Evolutionary conservation across 805 yeast genomes (phyloP).

Genomic region (Schwanniomyces occidentalis): DNA sequence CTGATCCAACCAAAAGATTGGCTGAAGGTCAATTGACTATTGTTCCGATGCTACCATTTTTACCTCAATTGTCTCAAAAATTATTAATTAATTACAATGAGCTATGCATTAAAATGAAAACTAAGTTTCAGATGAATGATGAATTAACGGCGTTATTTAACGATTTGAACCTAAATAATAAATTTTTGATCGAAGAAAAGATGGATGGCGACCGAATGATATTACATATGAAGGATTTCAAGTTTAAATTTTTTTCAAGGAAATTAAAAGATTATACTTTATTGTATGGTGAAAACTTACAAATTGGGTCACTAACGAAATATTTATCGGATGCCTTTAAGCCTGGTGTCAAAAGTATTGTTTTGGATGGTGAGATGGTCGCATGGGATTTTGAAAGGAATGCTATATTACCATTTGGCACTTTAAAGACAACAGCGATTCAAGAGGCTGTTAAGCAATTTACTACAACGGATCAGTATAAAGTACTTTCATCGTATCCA

Average conservation of each 20-base stretch:
- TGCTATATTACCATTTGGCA: slow-evolving; percentile 74
- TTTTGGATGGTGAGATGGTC: slow-evolving; percentile 92
- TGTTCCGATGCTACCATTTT: slow-evolving; percentile 55
- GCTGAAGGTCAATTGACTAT: slow-evolving; percentile 41
- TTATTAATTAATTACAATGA: slow-evolving; percentile 49
- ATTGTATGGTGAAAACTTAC: slow-evolving; percentile 58
- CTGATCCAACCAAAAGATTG: slow-evolving; percentile 49
- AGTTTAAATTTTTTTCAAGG: slow-evolving; percentile 58
- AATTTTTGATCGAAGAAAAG: slow-evolving; percentile 81
- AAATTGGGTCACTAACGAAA: slow-evolving; percentile 56
- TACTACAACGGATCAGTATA: slow-evolving; percentile 34
- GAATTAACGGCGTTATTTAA: slow-evolving; percentile 18
- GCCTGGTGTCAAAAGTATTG: slow-evolving; percentile 35
- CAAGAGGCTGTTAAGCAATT: slow-evolving; percentile 48
- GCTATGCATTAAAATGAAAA: slow-evolving; percentile 48
- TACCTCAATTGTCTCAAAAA: slow-evolving; percentile 74
- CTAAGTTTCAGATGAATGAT: slow-evolving; percentile 22
- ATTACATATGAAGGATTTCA: slow-evolving; percentile 56
- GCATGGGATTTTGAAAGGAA: slow-evolving; percentile 68
- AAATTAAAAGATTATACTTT: slow-evolving; percentile 72
- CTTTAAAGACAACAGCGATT: slow-evolving; percentile 68
- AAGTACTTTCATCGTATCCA: slow-evolving; percentile 45
- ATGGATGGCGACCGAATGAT: slow-evolving; percentile 91
- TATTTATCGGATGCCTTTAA: slow-evolving; percentile 45
- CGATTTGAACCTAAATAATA: slow-evolving; percentile 13